phyloP scores from a whole-genome alignment of 805 yeast species.

The Candida vartiovaarae region DNA sequence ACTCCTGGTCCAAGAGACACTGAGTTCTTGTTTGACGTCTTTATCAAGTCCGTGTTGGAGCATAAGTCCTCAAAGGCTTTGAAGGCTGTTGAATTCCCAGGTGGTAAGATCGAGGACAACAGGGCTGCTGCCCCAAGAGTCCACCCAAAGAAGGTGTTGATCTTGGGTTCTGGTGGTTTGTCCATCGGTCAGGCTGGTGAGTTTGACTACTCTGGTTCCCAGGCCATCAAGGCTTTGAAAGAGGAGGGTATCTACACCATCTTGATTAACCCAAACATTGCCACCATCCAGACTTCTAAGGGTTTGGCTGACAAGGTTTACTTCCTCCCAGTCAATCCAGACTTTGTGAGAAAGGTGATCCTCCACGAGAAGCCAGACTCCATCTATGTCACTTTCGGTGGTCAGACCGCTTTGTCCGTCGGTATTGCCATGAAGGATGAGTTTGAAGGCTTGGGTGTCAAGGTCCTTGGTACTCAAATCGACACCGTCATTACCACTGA shows the following conservation, averaged over 20 bases:
- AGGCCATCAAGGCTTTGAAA: conserved; percentile 96
- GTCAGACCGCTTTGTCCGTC: conserved; percentile 95
- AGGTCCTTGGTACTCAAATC: conserved; percentile 93
- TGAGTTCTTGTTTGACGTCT: conserved; percentile 91
- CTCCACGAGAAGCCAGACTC: conserved; percentile 95
- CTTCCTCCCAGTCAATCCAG: conserved; percentile 96
- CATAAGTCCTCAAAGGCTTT: conserved; percentile 46
- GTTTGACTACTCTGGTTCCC: conserved; percentile 97
- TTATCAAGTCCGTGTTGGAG: conserved; percentile 70
- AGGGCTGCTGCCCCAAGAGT: conserved; percentile 69
- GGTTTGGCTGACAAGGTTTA: conserved; percentile 98
- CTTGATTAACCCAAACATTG: conserved; percentile 94
- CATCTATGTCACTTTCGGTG: conserved; percentile 95
- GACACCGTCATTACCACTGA: conserved; percentile 96
- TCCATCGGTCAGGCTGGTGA: conserved; percentile 99
- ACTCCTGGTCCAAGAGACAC: conserved; percentile 99
- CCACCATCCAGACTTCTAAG: conserved; percentile 96
- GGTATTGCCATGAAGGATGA: conserved; percentile 96
- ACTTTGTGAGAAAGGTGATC: conserved; percentile 92
- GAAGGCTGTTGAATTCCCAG: conserved; percentile 84
- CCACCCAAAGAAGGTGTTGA: conserved; percentile 83
- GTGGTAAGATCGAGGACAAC: conserved; percentile 73
- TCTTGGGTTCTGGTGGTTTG: conserved; percentile 96
- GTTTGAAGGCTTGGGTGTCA: conserved; percentile 84
- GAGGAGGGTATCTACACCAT: conserved; percentile 97